Base-by-base conservation (phyloP, 352 stramenopile genomes). In the Halophytophthora polymorphica region DNA sequence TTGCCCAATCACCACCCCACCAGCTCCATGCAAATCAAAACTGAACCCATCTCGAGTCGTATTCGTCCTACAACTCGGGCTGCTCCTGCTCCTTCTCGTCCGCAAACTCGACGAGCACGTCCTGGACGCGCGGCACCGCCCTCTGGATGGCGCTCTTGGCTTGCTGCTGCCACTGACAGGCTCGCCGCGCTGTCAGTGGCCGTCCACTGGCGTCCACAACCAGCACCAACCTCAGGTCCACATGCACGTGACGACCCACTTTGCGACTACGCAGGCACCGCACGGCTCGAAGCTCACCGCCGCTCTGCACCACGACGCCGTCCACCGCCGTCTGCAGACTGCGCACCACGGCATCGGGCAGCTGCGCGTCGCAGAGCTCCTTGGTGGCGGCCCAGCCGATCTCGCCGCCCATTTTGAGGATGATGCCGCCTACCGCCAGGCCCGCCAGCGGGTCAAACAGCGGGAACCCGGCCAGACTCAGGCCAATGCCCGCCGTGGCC, bases 361-460 rank as follows among this genome's bases (percentile, higher is more conserved):
- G 51, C 45, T 83, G 77, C 11, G 60, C 67, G 56, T 90, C 78
- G 29, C 78, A 90, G 14, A 90, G 56, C 41, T 90, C 78, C 50
- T 76, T 70, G 15, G 69, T 69, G 6, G 76, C 66, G 15, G 79
- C 58, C 69, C 64, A 83, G 21, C 78, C 78, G 35, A 90, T 86
- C 45, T 90, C 78, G 14, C 64, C 73, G 12, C 78, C 78, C 75
- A 87, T 90, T 50, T 90, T 90, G 21, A 87, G 52, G 29, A 90
- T 86, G 33, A 90, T 86, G 2, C 73, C 76, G n/a, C 78, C 76
- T 18, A 90, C 76, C 3, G 80, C 61, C 58, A 90, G 86, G 17
- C 78, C 78, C 14, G 71, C 78, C 8, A 90, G 59, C 5, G 78
- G 78, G 33, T 90, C 78, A 50, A 81, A 90, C 41, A 86, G 59